These are phyloP conservation scores for Colletotrichum paranaense DNA, from an alignment of 2,329 filamentous ascomycete species.

Conservation along the genomic window DNA sequence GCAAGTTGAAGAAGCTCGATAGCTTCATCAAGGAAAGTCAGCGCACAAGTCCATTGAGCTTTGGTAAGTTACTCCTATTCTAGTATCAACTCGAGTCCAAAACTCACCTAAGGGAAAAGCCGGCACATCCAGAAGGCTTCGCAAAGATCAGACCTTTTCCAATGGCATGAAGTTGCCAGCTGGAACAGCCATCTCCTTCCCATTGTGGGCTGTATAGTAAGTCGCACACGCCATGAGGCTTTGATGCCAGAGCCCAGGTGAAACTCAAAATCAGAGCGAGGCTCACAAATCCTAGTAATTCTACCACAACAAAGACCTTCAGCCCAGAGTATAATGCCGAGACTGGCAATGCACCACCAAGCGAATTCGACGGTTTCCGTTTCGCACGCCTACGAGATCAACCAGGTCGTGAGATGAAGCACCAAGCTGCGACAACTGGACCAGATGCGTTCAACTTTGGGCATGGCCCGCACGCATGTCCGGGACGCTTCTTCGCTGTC, in stretches of 20 bases:
- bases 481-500: constrained; percentile 35
- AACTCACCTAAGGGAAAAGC: constrained; percentile 52
- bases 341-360: constrained; percentile 33
- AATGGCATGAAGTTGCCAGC: constrained; percentile 45
- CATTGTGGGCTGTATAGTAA: constrained; percentile 38
- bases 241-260: neutral
- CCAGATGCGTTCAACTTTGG: constrained; percentile 56
- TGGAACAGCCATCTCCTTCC: constrained; percentile 40
- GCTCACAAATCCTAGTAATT: constrained; percentile 16
- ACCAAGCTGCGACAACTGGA: constrained; percentile 45
- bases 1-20: constrained; percentile 52
- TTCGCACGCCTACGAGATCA: constrained; percentile 38
- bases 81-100: constrained; percentile 53
- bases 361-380: constrained; percentile 40
- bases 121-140: constrained; percentile 50
- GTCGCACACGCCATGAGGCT: neutral
- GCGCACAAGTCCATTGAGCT: constrained; percentile 43
- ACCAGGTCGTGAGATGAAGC: constrained; percentile 35
- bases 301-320: constrained; percentile 27
- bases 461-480: constrained; percentile 36
- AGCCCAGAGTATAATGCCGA: constrained; percentile 36
- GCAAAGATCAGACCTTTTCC: constrained; percentile 51
- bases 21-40: constrained; percentile 54
- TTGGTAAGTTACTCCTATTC: neutral
- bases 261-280: too few relatives aligned